phyloP scores from a whole-genome alignment of 345 rosid species.

The Citrus australasica region DNA sequence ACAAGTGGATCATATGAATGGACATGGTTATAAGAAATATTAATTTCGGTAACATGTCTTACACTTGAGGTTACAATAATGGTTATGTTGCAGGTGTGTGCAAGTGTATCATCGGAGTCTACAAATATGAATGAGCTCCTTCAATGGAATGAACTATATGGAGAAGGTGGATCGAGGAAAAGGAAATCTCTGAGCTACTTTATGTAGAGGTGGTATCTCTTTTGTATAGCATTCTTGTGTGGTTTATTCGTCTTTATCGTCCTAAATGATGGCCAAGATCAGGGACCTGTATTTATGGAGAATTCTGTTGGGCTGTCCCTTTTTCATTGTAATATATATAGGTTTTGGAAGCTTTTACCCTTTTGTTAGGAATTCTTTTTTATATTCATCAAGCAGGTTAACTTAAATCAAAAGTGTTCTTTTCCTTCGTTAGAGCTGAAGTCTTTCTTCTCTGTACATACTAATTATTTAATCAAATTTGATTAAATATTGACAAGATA shows the following conservation, averaged over 20 bases:
- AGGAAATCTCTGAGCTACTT: conserved; percentile 86
- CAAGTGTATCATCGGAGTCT: conserved; percentile 96
- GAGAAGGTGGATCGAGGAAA: conserved; percentile 99
- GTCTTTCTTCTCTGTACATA: neutral
- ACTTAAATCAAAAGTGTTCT: neutral
- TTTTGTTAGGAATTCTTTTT: conserved; percentile 9
- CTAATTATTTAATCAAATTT: neutral
- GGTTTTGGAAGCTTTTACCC: conserved; percentile 11
- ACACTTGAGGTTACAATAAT: neutral
- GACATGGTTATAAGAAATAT: neutral
- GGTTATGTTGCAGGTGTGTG: conserved; percentile 64
- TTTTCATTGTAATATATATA: conserved; percentile 35
- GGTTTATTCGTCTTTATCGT: conserved; percentile 16
- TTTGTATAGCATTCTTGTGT: conserved; percentile 36
- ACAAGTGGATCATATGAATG: neutral
- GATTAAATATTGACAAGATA: neutral
- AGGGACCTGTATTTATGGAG: conserved; percentile 22
- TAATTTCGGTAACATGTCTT: neutral
- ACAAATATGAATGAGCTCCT: conserved; percentile 88
- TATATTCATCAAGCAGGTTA: conserved; percentile 10
- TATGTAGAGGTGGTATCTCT: conserved; percentile 55
- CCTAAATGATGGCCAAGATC: conserved; percentile 13
- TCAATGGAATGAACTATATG: conserved; percentile 95
- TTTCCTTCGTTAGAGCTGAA: neutral
- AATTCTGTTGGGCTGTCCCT: conserved; percentile 24